Percentiles rank a stretch among this genome's conserved stretches.
Evolutionary conservation across 73 alveolate species (phyloP).

Genomic region (Stentor roeselii): DNA sequence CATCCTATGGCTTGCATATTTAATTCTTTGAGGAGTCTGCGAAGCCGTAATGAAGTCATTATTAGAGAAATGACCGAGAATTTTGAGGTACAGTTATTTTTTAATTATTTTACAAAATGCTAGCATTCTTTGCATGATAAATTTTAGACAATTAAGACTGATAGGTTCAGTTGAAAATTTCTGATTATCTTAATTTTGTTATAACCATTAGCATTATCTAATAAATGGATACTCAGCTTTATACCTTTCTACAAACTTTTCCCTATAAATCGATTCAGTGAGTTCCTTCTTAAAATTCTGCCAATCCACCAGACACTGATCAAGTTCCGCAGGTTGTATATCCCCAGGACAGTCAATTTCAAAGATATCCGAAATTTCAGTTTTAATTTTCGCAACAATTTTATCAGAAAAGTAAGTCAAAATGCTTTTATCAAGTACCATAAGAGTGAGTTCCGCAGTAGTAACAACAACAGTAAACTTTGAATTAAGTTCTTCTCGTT

Average conservation of each 20-base stretch:
- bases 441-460: neutral
- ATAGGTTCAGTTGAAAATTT: no score
- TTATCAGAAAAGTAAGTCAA: neutral
- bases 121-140: no score
- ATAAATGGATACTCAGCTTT: neutral
- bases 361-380: neutral
- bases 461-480: neutral
- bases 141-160: no score
- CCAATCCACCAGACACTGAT: neutral
- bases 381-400: neutral
- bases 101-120: no score
- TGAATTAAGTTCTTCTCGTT: no score
- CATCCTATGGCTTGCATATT: slow-evolving; percentile 81
- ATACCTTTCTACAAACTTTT: neutral
- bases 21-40: no score
- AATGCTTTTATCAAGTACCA: neutral
- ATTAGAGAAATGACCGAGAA: no score
- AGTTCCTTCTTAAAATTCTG: neutral
- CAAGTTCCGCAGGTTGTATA: neutral
- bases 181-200: no score
- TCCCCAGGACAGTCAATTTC: slow-evolving; percentile 18
- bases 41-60: no score
- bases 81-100: no score
- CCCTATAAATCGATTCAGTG: neutral
- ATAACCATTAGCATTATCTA: no score